phyloP scores from a whole-genome alignment of 306 rosid genomes.

The Prunus kanzakura region DNA sequence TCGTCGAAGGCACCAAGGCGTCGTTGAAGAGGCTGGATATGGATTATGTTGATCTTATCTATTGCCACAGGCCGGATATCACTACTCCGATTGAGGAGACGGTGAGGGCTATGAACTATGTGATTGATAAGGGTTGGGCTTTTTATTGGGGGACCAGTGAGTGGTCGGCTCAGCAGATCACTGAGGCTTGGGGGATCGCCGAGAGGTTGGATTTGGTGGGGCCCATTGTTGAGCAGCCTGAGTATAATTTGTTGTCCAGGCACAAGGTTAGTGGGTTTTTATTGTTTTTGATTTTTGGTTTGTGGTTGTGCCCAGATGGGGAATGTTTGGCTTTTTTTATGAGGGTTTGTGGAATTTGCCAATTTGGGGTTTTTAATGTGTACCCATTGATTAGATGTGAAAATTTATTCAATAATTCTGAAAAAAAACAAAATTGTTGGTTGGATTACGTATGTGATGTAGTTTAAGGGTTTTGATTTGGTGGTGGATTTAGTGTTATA shows the following conservation, averaged over 20 bases:
- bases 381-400: not conserved
- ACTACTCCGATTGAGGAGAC: constrained; percentile 93
- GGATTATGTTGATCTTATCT: constrained; percentile 81
- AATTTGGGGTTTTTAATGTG: not conserved
- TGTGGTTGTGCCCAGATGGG: not conserved
- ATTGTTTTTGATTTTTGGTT: not conserved
- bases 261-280: constrained; percentile 52
- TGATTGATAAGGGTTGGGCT: constrained; percentile 86
- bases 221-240: constrained; percentile 96
- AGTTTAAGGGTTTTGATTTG: not conserved
- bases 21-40: constrained; percentile 78
- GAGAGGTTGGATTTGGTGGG: constrained; percentile 73
- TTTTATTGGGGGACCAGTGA: constrained; percentile 99
- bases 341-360: not conserved
- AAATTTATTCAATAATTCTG: too few species aligned
- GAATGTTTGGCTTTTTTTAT: not conserved
- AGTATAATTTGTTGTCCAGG: constrained; percentile 79
- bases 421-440: too few species aligned
- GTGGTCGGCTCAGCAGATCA: constrained; percentile 98
- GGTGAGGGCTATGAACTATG: constrained; percentile 82
- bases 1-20: constrained; percentile 84
- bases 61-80: constrained; percentile 81
- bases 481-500: not conserved
- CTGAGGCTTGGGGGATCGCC: constrained; percentile 89
- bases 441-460: not conserved